A percentile compares a stretch with the other conserved stretches of the same genome.
Conservation (phyloP, 305 asterid genomes). For the Ajuga reptans region DNA sequence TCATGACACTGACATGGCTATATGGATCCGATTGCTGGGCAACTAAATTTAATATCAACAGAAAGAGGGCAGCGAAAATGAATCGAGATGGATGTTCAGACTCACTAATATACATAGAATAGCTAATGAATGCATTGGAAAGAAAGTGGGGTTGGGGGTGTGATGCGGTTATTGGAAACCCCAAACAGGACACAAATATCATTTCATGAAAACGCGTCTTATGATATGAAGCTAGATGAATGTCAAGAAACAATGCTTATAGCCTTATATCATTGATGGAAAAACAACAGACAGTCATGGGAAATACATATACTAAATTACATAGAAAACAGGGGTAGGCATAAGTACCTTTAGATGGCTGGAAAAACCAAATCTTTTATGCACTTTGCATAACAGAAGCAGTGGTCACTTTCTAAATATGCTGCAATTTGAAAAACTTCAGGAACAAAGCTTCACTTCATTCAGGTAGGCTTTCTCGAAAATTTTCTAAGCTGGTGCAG, state of each 20-base stretch:
- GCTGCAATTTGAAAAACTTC: slow-evolving; percentile 27
- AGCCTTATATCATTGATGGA: background rate
- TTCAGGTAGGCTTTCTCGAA: slow-evolving; percentile 20
- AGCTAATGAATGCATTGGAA: too few species aligned
- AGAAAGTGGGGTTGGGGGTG: background rate
- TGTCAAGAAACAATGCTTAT: background rate
- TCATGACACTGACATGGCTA: too few species aligned
- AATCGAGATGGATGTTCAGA: too few species aligned
- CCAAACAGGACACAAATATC: background rate
- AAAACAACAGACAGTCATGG: background rate
- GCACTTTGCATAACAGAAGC: slow-evolving; percentile 23
- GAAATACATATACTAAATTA: background rate
- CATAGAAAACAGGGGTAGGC: background rate
- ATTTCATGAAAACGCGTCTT: background rate
- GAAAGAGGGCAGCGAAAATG: too few species aligned
- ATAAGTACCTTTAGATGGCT: slow-evolving; percentile 34
- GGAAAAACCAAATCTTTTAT: slow-evolving; percentile 8
- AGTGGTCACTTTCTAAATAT: slow-evolving; percentile 20
- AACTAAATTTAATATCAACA: too few species aligned
- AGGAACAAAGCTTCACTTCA: slow-evolving; percentile 20
- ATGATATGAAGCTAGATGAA: background rate
- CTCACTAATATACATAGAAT: too few species aligned
- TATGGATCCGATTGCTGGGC: too few species aligned
- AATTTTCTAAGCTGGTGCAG: slow-evolving; percentile 20
- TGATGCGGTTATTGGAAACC: background rate